Evolutionary conservation across 768 basidiomycete genomes (phyloP).

Genomic region (Chiua virens): DNA sequence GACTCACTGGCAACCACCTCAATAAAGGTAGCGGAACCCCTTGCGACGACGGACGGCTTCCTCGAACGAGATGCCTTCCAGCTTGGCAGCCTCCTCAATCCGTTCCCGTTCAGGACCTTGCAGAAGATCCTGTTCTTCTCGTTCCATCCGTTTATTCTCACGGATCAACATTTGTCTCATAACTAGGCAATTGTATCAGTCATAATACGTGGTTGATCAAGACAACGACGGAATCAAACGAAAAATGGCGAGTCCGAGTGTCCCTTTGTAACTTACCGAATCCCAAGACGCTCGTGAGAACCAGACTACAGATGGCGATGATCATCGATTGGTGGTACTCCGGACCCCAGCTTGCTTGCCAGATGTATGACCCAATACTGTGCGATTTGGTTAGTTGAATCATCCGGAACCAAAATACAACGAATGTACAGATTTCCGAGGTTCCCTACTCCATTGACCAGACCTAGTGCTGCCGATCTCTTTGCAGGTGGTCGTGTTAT

Average conservation of each 20-base stretch:
- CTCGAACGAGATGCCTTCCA: constrained; percentile 60
- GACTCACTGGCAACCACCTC: no score
- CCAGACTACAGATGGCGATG: constrained; percentile 41
- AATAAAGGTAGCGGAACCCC: constrained; percentile 61
- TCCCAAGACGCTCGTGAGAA: constrained; percentile 31
- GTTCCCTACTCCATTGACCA: constrained; percentile 63
- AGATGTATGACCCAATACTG: constrained; percentile 61
- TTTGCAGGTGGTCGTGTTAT: constrained; percentile 58
- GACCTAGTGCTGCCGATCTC: constrained; percentile 54
- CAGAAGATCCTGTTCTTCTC: constrained; percentile 44
- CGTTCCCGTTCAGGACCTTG: constrained; percentile 46
- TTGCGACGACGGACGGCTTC: constrained; percentile 56
- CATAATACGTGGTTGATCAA: not conserved
- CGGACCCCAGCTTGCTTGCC: constrained; percentile 63
- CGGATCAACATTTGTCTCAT: constrained; percentile 45
- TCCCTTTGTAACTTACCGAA: constrained; percentile 28
- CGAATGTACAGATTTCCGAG: constrained; percentile 55
- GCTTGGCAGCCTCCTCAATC: constrained; percentile 55
- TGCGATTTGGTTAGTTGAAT: not conserved
- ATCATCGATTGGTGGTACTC: constrained; percentile 62
- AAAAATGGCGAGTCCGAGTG: no score
- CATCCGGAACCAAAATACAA: not conserved
- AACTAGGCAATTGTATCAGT: constrained; percentile 29
- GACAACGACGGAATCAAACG: not conserved
- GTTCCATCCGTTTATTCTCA: constrained; percentile 52